phyloP scores from a whole-genome alignment of 352 stramenopile genomes.

The Globisporangium cystogenes region DNA sequence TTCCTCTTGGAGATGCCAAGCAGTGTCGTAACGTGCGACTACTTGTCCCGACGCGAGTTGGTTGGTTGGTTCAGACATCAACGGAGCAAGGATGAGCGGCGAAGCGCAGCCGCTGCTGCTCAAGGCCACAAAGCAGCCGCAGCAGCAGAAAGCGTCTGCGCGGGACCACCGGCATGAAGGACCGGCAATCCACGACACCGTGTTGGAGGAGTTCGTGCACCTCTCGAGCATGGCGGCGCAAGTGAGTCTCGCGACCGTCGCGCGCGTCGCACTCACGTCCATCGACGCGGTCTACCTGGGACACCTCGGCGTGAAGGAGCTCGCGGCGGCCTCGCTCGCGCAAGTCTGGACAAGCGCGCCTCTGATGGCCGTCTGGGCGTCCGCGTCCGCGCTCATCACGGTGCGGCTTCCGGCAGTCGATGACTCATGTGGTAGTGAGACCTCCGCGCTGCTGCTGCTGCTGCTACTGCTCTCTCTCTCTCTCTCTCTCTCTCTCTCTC shows the following conservation, averaged over 20 bases:
- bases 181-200: conserved; percentile 13
- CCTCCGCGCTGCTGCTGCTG: not conserved
- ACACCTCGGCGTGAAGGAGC: conserved; percentile 64
- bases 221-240: conserved; percentile 60
- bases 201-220: conserved; percentile 48
- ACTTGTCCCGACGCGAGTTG: too few species aligned
- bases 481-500: too few species aligned
- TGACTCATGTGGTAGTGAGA: conserved; percentile 11
- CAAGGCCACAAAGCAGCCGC: conserved; percentile 11
- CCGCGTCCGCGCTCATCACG: conserved; percentile 56
- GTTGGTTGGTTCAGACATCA: too few species aligned
- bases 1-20: too few species aligned
- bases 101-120: conserved; percentile 49
- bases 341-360: conserved; percentile 63
- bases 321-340: conserved; percentile 64
- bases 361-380: conserved; percentile 62
- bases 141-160: not conserved
- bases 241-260: conserved; percentile 58
- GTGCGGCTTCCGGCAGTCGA: not conserved
- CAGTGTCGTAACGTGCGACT: too few species aligned
- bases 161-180: not conserved
- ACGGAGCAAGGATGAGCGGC: conserved; percentile 1
- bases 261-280: conserved; percentile 51
- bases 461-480: not conserved
- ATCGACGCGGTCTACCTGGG: conserved; percentile 78